phyloP scores from a whole-genome alignment of 257 asterid species.

The Salvia hispanica region DNA sequence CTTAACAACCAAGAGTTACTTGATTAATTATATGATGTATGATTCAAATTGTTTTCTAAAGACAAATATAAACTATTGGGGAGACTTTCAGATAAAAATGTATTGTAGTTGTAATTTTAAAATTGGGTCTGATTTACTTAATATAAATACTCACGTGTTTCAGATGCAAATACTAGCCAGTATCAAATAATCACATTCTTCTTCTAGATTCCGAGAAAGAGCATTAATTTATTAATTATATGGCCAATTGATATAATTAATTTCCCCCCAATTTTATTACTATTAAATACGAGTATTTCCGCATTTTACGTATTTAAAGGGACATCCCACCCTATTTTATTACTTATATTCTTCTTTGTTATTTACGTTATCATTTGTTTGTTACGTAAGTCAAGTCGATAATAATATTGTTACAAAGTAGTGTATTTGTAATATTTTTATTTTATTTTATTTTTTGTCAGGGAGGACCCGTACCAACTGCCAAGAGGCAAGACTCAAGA shows the following conservation, averaged over 20 bases:
- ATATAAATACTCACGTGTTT: slow-evolving; percentile 6
- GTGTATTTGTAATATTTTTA: no score
- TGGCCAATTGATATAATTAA: neutral
- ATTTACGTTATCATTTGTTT: slow-evolving; percentile 5
- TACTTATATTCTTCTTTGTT: neutral
- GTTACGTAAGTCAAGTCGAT: neutral
- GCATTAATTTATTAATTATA: neutral
- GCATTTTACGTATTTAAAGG: slow-evolving; percentile 3
- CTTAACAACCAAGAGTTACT: slow-evolving; percentile 12
- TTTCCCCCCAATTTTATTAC: neutral
- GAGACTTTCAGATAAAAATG: neutral
- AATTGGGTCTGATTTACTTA: neutral
- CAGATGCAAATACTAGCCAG: slow-evolving; percentile 2
- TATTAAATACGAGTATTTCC: neutral
- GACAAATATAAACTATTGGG: neutral
- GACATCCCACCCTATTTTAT: neutral
- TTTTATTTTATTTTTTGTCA: neutral
- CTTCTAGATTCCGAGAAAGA: neutral
- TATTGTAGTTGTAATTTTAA: neutral
- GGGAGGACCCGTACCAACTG: neutral
- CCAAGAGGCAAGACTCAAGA: neutral
- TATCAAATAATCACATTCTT: neutral
- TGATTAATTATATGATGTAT: neutral
- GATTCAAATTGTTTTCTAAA: neutral
- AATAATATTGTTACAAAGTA: neutral